These are phyloP conservation scores for Corylus avellana DNA, from an alignment of 306 rosid genomes.

Conservation along the genomic window DNA sequence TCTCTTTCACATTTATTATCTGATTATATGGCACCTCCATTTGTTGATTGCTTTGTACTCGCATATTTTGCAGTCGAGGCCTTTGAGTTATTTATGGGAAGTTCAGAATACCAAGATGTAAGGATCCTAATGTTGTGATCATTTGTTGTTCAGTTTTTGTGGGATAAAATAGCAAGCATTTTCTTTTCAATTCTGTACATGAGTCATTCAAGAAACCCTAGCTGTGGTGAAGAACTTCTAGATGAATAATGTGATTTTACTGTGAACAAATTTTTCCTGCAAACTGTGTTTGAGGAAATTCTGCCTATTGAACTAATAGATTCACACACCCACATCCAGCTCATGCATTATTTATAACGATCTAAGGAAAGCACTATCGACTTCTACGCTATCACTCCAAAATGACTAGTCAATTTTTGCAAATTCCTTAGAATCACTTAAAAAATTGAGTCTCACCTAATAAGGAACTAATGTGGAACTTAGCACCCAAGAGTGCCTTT, in stretches of 20 bases:
- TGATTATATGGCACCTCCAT: conserved; percentile 29
- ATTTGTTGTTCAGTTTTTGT: conserved; percentile 20
- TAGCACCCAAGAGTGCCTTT: too few species aligned
- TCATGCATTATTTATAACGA: too few species aligned
- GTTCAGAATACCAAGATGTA: conserved; percentile 84
- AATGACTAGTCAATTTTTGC: too few species aligned
- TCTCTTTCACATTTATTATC: conserved; percentile 26
- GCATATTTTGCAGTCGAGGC: conserved; percentile 65
- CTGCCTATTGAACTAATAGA: too few species aligned
- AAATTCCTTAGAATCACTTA: too few species aligned
- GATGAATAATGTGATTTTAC: conserved; percentile 7
- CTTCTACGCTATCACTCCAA: too few species aligned
- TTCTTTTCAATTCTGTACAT: not conserved
- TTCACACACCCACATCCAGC: too few species aligned
- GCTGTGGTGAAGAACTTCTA: not conserved
- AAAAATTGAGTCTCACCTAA: too few species aligned
- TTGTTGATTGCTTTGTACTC: conserved; percentile 35
- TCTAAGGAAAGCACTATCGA: too few species aligned
- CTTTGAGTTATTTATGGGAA: conserved; percentile 58
- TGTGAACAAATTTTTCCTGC: not conserved
- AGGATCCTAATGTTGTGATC: conserved; percentile 35
- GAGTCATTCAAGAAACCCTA: not conserved
- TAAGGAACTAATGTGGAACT: too few species aligned
- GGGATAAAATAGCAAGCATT: conserved; percentile 20
- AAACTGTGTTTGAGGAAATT: too few species aligned